These are phyloP conservation scores for Alternaria arborescens DNA, from an alignment of 2,329 filamentous ascomycete genomes.

Conservation along the genomic window DNA sequence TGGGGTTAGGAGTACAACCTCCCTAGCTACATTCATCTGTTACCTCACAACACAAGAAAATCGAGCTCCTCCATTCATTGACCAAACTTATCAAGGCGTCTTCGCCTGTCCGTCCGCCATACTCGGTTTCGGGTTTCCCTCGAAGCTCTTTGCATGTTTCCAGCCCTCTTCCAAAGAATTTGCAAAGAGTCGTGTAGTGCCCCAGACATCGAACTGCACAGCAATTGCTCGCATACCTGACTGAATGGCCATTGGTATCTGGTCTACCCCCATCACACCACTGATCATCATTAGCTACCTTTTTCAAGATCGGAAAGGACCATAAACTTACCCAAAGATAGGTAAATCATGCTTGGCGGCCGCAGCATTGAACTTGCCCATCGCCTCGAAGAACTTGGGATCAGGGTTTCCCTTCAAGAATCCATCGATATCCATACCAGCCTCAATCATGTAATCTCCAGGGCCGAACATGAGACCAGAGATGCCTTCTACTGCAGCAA, in stretches of 20 bases:
- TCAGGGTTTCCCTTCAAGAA: constrained; percentile 26
- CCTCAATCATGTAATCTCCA: constrained; percentile 38
- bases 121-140: constrained; percentile 15
- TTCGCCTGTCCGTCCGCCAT: constrained; percentile 15
- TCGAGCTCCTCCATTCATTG: background rate
- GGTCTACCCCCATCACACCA: constrained; percentile 27
- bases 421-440: constrained; percentile 28
- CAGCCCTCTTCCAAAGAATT: constrained; percentile 26
- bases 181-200: constrained; percentile 26
- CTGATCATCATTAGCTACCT: constrained; percentile 17
- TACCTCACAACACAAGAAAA: background rate
- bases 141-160: constrained; percentile 29
- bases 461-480: constrained; percentile 38
- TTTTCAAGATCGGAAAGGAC: background rate
- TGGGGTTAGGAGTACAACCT: background rate
- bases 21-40: background rate
- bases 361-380: constrained; percentile 31
- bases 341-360: constrained; percentile 34
- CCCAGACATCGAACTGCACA: constrained; percentile 41
- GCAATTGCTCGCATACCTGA: constrained; percentile 29
- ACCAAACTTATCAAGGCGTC: background rate
- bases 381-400: constrained; percentile 27
- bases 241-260: constrained; percentile 34
- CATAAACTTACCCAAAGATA: constrained; percentile 30
- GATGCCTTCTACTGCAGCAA: constrained; percentile 37